A percentile compares a stretch with the other conserved stretches of the same genome.
These are phyloP conservation scores for Xylaria sp. DNA, from an alignment of 2,329 filamentous ascomycete species.

Conservation along the genomic window DNA sequence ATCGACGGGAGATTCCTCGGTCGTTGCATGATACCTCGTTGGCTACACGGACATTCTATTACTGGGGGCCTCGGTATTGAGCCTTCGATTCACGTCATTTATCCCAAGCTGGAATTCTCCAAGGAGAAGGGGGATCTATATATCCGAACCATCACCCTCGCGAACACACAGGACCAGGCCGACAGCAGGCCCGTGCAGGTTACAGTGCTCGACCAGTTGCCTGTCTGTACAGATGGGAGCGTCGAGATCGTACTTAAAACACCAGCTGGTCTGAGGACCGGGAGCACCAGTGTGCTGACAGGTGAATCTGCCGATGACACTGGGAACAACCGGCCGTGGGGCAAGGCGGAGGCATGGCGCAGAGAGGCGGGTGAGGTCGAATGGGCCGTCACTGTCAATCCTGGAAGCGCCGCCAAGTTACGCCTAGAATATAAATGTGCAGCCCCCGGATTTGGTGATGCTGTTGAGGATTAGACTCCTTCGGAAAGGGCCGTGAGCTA, in stretches of 20 bases:
- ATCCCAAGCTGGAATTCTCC: constrained; percentile 65
- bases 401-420: constrained; percentile 67
- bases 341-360: constrained; percentile 61
- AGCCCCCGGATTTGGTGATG: constrained; percentile 62
- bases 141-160: constrained; percentile 59
- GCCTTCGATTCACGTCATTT: constrained; percentile 65
- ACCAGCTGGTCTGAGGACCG: constrained; percentile 60
- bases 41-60: constrained; percentile 65
- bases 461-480: constrained; percentile 40
- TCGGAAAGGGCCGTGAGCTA: background rate
- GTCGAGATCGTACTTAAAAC: constrained; percentile 62
- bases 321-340: constrained; percentile 60
- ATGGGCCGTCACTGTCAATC: constrained; percentile 69
- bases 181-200: constrained; percentile 56
- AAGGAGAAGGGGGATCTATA: constrained; percentile 65
- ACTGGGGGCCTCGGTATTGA: constrained; percentile 69
- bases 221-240: constrained; percentile 70
- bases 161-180: constrained; percentile 59
- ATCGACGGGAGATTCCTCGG: constrained; percentile 73
- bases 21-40: constrained; percentile 64
- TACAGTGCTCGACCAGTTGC: constrained; percentile 69
- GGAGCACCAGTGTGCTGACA: constrained; percentile 53
- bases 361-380: constrained; percentile 67
- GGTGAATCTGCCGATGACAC: constrained; percentile 50
- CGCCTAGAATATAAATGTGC: constrained; percentile 70